Conservation (phyloP, 73 alveolate species). For the Paramecium pentaurelia region DNA sequence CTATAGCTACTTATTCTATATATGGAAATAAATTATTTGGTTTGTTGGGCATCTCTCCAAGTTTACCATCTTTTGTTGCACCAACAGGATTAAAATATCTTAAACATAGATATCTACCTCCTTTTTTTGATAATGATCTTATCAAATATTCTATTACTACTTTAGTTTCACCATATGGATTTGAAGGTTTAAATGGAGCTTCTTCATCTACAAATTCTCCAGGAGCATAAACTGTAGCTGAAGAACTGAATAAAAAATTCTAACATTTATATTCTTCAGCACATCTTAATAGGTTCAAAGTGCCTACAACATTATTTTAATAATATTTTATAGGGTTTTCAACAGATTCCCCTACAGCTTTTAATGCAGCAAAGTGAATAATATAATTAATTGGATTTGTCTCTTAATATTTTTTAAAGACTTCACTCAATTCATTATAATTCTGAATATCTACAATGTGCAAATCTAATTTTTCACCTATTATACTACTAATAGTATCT, state of each 20-base stretch:
- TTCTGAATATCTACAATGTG: conserved; percentile 56
- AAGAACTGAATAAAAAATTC: conserved; percentile 85
- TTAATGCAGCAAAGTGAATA: conserved; percentile 96
- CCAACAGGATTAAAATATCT: conserved; percentile 99
- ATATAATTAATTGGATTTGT: conserved; percentile 72
- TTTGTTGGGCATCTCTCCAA: conserved; percentile 93
- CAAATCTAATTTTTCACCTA: conserved; percentile 62
- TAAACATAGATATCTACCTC: conserved; percentile 50
- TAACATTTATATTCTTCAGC: conserved; percentile 72
- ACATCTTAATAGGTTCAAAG: conserved; percentile 75
- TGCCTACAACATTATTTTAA: conserved; percentile 92
- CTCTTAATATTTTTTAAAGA: conserved; percentile 54
- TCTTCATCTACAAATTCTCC: conserved; percentile 73
- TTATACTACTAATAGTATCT: neutral
- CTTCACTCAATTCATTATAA: conserved; percentile 12
- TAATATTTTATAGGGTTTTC: conserved; percentile 88
- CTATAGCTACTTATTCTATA: conserved; percentile 90
- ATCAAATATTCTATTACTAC: conserved; percentile 53
- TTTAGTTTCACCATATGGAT: conserved; percentile 95
- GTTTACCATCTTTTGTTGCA: conserved; percentile 92
- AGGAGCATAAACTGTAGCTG: conserved; percentile 96
- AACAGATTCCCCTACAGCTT: conserved; percentile 96
- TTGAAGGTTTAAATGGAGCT: conserved; percentile 72
- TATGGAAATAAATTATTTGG: conserved; percentile 95
- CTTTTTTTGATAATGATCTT: conserved; percentile 31